Conservation (phyloP, 2,329 filamentous ascomycete species). For the Stagonosporopsis tanaceti region DNA sequence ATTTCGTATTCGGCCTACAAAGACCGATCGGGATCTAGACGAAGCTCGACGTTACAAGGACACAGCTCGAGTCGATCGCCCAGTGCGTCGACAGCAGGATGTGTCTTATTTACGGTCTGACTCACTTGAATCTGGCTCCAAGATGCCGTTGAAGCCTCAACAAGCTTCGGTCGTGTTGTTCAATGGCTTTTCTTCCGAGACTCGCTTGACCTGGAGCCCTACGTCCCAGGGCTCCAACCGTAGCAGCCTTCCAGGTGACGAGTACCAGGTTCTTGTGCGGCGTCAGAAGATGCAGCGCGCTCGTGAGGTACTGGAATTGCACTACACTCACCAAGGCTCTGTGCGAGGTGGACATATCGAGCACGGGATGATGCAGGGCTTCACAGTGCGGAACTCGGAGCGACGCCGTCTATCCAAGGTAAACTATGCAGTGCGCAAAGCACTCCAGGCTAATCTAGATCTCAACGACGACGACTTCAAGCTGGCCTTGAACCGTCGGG, state of each 20-base stretch:
- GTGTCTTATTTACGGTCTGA: not conserved
- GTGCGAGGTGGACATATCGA: not conserved
- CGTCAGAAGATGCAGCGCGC: constrained; percentile 10
- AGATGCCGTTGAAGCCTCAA: not conserved
- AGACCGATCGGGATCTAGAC: not conserved
- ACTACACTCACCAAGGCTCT: not conserved
- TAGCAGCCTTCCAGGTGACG: constrained; percentile 3
- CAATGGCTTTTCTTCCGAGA: not conserved
- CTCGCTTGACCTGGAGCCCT: not conserved
- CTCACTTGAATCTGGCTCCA: not conserved
- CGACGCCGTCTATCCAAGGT: not conserved
- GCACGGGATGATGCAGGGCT: constrained; percentile 5
- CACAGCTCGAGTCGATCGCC: not conserved
- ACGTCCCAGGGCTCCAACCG: not conserved
- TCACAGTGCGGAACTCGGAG: not conserved
- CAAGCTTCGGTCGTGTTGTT: not conserved
- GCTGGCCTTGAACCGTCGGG: not conserved
- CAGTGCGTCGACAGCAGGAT: not conserved
- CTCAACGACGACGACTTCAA: not conserved
- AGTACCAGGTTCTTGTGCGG: constrained; percentile 4
- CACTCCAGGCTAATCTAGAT: not conserved
- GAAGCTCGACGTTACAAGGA: not conserved
- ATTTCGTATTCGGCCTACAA: not conserved
- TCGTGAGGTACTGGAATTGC: constrained; percentile 1
- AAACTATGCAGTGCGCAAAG: constrained; percentile 6